A percentile compares a stretch with the other conserved stretches of the same genome.
These are phyloP conservation scores for Malbranchea zuffiana DNA, from an alignment of 2,329 filamentous ascomycete species.

Conservation along the genomic window DNA sequence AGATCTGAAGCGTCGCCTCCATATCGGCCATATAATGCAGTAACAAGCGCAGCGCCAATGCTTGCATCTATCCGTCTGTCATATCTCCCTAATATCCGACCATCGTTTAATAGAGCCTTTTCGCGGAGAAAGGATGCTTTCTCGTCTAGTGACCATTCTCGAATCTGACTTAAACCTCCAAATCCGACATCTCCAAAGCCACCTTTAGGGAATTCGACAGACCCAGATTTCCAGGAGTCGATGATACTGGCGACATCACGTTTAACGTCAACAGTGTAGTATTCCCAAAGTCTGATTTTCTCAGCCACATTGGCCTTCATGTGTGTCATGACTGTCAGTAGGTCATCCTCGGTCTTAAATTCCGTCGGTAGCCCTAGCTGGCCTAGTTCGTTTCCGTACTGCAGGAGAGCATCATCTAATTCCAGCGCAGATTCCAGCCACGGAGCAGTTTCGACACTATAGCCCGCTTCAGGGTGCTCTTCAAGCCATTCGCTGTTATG, in stretches of 20 bases:
- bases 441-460: constrained; percentile 84
- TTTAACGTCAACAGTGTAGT: constrained; percentile 74
- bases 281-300: constrained; percentile 79
- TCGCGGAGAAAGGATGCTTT: constrained; percentile 53
- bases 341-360: constrained; percentile 58
- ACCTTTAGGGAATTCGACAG: constrained; percentile 45
- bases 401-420: constrained; percentile 62
- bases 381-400: constrained; percentile 52
- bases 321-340: constrained; percentile 70
- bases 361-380: constrained; percentile 64
- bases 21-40: constrained; percentile 58
- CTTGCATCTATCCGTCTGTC: constrained; percentile 59
- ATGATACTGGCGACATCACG: constrained; percentile 57
- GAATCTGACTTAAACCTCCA: constrained; percentile 44
- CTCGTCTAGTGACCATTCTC: constrained; percentile 45
- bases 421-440: constrained; percentile 57
- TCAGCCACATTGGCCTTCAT: constrained; percentile 72
- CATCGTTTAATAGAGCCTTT: constrained; percentile 58
- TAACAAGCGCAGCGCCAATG: constrained; percentile 57
- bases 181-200: constrained; percentile 39
- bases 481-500: constrained; percentile 91
- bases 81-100: constrained; percentile 70
- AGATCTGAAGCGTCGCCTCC: constrained; percentile 38
- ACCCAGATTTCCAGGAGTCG: constrained; percentile 57
- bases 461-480: constrained; percentile 88